Conservation (phyloP, 306 rosid species). For the Sphenostylis stenocarpa region DNA sequence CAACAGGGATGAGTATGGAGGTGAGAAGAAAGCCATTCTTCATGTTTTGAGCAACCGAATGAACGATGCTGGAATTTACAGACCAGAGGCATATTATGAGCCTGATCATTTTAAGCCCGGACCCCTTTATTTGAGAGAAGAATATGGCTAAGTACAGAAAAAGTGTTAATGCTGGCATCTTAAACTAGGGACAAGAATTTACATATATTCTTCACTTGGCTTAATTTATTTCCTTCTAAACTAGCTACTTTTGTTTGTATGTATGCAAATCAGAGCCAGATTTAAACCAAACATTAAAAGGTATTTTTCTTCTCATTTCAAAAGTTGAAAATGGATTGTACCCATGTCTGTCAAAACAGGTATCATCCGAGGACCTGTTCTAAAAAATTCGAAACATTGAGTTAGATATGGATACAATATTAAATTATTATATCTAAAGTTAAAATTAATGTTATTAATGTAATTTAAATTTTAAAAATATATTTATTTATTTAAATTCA, state of each 20-base stretch:
- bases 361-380: too few relatives aligned
- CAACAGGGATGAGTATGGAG: constrained; percentile 81
- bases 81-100: constrained; percentile 80
- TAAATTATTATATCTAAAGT: too few relatives aligned
- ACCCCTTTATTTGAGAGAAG: constrained; percentile 63
- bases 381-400: too few relatives aligned
- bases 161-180: constrained; percentile 6
- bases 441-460: too few relatives aligned
- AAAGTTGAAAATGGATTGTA: not conserved
- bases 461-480: too few relatives aligned
- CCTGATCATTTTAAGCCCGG: constrained; percentile 81
- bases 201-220: not conserved
- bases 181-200: not conserved
- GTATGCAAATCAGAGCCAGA: not conserved
- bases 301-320: not conserved
- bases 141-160: constrained; percentile 38
- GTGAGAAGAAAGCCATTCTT: constrained; percentile 83
- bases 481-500: too few relatives aligned
- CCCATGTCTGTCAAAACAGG: too few relatives aligned
- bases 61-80: constrained; percentile 74
- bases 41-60: constrained; percentile 83
- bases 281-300: not conserved
- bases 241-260: constrained; percentile 22
- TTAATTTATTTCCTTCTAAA: not conserved
- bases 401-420: too few relatives aligned